phyloP scores from a whole-genome alignment of 352 stramenopile genomes.

The Blastocystis sp. region DNA sequence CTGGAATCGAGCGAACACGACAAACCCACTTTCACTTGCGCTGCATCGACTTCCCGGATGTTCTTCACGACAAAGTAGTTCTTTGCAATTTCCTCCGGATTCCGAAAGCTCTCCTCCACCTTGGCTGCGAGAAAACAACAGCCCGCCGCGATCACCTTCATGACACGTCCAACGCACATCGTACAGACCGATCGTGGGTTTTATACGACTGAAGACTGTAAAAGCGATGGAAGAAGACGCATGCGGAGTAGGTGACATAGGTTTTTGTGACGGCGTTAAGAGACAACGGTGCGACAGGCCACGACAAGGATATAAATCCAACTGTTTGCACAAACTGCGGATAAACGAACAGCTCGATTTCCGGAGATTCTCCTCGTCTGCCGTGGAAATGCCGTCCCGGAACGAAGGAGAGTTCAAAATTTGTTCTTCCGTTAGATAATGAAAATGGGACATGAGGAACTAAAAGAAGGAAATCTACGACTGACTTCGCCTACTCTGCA shows the following conservation, averaged over 20 bases:
- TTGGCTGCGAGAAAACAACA: slow-evolving; percentile 49
- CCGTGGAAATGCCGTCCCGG: slow-evolving; percentile 14
- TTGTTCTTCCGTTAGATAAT: slow-evolving; percentile 27
- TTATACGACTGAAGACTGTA: slow-evolving; percentile 51
- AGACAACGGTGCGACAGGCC: background rate
- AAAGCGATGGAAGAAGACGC: slow-evolving; percentile 48
- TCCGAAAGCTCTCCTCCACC: slow-evolving; percentile 51
- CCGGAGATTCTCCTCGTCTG: slow-evolving; percentile 27
- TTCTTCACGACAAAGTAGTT: slow-evolving; percentile 11
- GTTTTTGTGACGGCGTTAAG: slow-evolving; percentile 1
- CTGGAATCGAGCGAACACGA: background rate
- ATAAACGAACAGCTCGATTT: slow-evolving; percentile 33
- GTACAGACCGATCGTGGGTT: slow-evolving; percentile 41
- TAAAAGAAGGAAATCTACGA: too few species aligned
- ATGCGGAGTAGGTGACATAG: slow-evolving; percentile 49
- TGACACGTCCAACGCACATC: background rate
- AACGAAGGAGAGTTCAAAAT: slow-evolving; percentile 4
- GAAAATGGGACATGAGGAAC: slow-evolving; percentile 38
- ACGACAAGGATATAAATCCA: slow-evolving; percentile 50
- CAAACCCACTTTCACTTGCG: background rate
- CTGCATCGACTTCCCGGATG: background rate
- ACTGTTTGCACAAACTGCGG: slow-evolving; percentile 7
- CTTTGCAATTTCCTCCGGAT: slow-evolving; percentile 30
- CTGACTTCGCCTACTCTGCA: too few species aligned
- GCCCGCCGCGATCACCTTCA: slow-evolving; percentile 21